These are phyloP conservation scores for Penicillium subrubescens DNA, from an alignment of 495 filamentous ascomycete genomes.

Conservation along the genomic window DNA sequence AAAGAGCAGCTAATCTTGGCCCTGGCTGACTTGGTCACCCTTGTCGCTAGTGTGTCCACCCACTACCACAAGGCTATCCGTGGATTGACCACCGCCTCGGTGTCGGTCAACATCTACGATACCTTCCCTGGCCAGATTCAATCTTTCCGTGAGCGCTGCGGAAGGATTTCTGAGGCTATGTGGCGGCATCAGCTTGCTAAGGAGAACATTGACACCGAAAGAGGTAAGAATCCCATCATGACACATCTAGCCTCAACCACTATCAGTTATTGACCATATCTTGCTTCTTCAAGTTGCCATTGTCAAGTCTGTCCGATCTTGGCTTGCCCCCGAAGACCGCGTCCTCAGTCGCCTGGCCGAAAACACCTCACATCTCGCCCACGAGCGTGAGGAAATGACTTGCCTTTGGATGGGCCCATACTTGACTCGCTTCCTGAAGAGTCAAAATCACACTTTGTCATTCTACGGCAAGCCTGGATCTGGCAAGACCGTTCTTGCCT, in stretches of 20 bases:
- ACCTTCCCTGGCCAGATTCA: slow-evolving; percentile 35
- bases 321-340: slow-evolving; percentile 34
- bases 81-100: slow-evolving; percentile 24
- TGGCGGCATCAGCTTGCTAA: slow-evolving; percentile 38
- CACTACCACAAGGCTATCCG: slow-evolving; percentile 32
- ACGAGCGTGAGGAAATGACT: slow-evolving; percentile 44
- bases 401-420: slow-evolving; percentile 41
- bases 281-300: slow-evolving; percentile 14
- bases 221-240: slow-evolving; percentile 5
- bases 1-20: slow-evolving; percentile 43
- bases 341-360: slow-evolving; percentile 34
- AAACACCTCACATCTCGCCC: slow-evolving; percentile 40
- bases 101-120: slow-evolving; percentile 39
- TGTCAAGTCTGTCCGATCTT: slow-evolving; percentile 26
- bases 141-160: slow-evolving; percentile 36
- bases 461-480: slow-evolving; percentile 39
- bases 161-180: slow-evolving; percentile 36
- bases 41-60: slow-evolving; percentile 35
- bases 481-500: slow-evolving; percentile 41
- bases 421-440: slow-evolving; percentile 41
- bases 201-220: slow-evolving; percentile 17
- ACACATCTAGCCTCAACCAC: too few relatives aligned
- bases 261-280: background rate
- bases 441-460: slow-evolving; percentile 27
- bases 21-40: slow-evolving; percentile 37